Conservation (phyloP, 257 asterid genomes). For the Pogostemon cablin region DNA sequence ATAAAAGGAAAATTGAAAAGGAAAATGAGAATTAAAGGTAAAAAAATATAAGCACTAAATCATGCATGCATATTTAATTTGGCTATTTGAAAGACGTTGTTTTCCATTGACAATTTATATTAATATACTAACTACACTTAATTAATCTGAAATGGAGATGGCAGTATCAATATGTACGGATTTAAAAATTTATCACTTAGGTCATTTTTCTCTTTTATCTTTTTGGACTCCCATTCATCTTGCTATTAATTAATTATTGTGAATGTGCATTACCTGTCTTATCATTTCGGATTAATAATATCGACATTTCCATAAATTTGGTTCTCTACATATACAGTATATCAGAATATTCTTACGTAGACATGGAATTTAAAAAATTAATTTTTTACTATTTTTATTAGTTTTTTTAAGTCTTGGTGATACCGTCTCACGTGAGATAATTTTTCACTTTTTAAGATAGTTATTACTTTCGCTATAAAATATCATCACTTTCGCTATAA, state of each 20-base stretch:
- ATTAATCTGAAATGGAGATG: slow-evolving; percentile 3
- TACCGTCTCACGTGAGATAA: too few relatives aligned
- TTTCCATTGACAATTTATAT: slow-evolving; percentile 9
- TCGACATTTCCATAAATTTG: slow-evolving; percentile 15
- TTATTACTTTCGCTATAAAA: too few relatives aligned
- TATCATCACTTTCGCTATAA: too few relatives aligned
- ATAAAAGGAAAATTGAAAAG: too few relatives aligned
- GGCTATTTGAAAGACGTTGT: neutral
- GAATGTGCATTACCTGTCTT: neutral
- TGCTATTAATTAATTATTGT: neutral
- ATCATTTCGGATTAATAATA: slow-evolving; percentile 15
- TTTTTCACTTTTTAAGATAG: too few relatives aligned
- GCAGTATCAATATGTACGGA: slow-evolving; percentile 13
- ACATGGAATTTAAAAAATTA: too few relatives aligned
- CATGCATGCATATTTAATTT: slow-evolving; percentile 6
- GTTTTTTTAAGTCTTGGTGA: too few relatives aligned
- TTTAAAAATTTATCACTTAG: neutral
- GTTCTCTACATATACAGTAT: too few relatives aligned
- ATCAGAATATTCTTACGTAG: too few relatives aligned
- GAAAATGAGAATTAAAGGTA: too few relatives aligned
- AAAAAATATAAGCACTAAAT: neutral
- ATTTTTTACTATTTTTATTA: too few relatives aligned
- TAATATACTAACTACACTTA: neutral
- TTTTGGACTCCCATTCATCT: neutral
- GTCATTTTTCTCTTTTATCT: neutral